Evolutionary conservation across 75 land plant species (phyloP).

Genomic region (Adiantum capillusveneris): DNA sequence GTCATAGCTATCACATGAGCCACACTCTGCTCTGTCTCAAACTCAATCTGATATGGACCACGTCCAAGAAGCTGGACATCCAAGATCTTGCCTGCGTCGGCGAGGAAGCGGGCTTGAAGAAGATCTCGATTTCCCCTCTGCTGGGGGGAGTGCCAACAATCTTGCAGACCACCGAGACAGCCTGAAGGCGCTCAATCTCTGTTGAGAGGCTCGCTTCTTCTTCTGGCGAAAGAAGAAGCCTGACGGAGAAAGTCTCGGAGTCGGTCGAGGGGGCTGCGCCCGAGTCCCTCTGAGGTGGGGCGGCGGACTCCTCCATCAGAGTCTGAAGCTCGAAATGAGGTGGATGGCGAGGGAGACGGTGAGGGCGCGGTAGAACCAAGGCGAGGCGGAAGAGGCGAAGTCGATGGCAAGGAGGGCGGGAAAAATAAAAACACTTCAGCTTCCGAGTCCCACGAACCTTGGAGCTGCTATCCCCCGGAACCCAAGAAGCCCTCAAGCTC

Average conservation of each 20-base stretch:
- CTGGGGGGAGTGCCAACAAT: not conserved
- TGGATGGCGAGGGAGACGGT: not conserved
- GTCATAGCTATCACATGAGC: not conserved
- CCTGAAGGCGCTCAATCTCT: too few species aligned
- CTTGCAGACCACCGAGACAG: not conserved
- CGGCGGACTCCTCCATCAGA: not conserved
- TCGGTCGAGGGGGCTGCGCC: not conserved
- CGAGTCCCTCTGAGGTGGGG: not conserved
- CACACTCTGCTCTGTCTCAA: not conserved
- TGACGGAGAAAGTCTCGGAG: not conserved
- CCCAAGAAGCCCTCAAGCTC: too few species aligned
- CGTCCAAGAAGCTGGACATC: not conserved
- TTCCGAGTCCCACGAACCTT: too few species aligned
- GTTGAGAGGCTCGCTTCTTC: too few species aligned
- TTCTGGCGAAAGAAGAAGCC: not conserved
- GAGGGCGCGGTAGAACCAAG: not conserved
- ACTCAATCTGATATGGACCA: not conserved
- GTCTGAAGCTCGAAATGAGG: not conserved
- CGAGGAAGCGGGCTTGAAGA: too few species aligned
- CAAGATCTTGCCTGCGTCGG: not conserved
- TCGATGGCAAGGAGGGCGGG: too few species aligned
- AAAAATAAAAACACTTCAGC: too few species aligned
- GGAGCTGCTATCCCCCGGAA: too few species aligned
- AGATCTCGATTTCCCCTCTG: not conserved
- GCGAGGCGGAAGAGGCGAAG: not conserved